Base-by-base conservation (phyloP, 2,329 filamentous ascomycete genomes). In the Aspergillus fructus region DNA sequence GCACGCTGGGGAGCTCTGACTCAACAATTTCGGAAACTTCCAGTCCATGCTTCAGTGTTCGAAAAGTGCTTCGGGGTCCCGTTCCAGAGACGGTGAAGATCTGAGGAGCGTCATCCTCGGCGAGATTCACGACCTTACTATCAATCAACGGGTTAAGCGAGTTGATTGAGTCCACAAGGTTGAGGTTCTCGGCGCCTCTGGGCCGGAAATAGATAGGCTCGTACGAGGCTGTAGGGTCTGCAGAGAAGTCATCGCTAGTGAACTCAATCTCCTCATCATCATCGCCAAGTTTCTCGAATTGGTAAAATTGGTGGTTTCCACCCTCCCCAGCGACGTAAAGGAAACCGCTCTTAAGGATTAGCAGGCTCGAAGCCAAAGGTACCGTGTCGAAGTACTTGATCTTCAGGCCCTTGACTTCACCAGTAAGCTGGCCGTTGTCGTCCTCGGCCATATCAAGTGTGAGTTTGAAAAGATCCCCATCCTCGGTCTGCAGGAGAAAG, bases 311-410 rank as follows among this genome's bases (percentile, higher is more conserved):
- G 71, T 96, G 90, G 71, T 97, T 94, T 30, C 96, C 94, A 62
- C 89, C 92, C 74, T 99, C 93, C 68, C 90, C 91, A 7, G 92
- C 91, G 53, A 93, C 89, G 68, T 94, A 99, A 11, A 99, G 83
- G 70, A 96, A 99, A 27, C 94, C 96, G 63, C 92, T 96, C 77
- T 96, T 96, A 64, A 99, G 76, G 64, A 99, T 96, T 72, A 92
- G 91, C 45, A 99, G 83, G 69, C 85, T 96, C 0, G 90, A 88
- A 0, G 93, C 91, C 39, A 96, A 82, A 0, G 96, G 93, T 3
- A 97, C 89, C 0, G 94, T 99, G 68, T 99, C 94, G 67, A 97
- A 99, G 74, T 97, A 99, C 73, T 97, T 97, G 76, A 99, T 90
- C 73, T 91, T 94, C 57, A 99, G 79, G 58, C 87, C 83, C 66